These are phyloP conservation scores for Torulaspora globosa DNA, from an alignment of 1,139 yeast genomes.

Conservation along the genomic window DNA sequence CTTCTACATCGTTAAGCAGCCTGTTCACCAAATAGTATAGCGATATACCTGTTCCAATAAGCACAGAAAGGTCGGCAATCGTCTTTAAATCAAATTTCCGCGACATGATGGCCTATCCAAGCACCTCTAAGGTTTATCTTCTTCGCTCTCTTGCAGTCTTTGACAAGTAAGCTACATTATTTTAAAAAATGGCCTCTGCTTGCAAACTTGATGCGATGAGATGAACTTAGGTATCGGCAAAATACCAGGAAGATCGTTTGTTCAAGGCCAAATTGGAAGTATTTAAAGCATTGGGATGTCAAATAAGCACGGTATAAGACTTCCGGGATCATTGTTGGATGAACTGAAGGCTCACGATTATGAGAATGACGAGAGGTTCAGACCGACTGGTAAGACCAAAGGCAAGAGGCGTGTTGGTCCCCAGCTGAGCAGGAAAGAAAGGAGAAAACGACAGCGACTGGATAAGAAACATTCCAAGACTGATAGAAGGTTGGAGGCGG, in stretches of 20 bases:
- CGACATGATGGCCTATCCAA: constrained; percentile 21
- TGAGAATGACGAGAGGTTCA: constrained; percentile 32
- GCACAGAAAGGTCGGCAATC: constrained; percentile 62
- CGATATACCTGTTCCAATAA: constrained; percentile 80
- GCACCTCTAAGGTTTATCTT: background rate
- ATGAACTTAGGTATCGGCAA: constrained; percentile 4
- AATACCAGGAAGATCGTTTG: constrained; percentile 9
- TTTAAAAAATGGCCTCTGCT: background rate
- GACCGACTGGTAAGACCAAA: constrained; percentile 10
- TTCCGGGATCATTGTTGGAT: constrained; percentile 66
- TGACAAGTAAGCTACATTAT: background rate
- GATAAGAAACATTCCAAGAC: constrained; percentile 27
- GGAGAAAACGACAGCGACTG: constrained; percentile 32
- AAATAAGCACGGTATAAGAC: constrained; percentile 43
- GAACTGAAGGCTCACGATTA: constrained; percentile 52
- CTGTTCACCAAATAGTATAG: constrained; percentile 66
- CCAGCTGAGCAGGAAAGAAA: constrained; percentile 33
- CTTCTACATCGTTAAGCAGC: constrained; percentile 47
- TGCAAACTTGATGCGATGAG: constrained; percentile 21
- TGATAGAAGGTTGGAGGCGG: background rate
- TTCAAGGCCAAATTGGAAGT: background rate
- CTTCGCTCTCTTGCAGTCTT: background rate
- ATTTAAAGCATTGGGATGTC: constrained; percentile 10
- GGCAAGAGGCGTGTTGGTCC: constrained; percentile 22
- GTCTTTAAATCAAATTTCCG: constrained; percentile 52